Evolutionary conservation across 2,329 filamentous ascomycete species (phyloP), one percentile per base, ranked within the genome.

Genomic region (Metarhizium humberi): DNA sequence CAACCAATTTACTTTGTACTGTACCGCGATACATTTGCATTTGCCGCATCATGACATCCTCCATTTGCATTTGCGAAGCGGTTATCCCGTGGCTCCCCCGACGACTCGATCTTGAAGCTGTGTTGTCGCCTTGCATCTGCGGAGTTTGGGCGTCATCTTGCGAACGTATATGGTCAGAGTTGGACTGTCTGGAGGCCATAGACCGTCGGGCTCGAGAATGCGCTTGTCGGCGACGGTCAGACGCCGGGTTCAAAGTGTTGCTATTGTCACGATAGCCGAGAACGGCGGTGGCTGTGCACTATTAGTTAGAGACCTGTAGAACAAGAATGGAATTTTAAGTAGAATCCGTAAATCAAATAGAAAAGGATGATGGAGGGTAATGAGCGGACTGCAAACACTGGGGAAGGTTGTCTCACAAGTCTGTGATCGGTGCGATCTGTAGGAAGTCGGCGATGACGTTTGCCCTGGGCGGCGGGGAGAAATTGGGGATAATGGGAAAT

Each of bases 11-110:
- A 43, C 66, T 74, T 0, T 69, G 62, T 25, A 73, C 57, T 7
- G 73, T 67, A 16, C 77, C 77, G 46, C 78, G 74, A 38, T 77
- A 61, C 6, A 79, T 54, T 61, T 81, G 78, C 14, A 75, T 66
- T 11, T 71, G 68, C 16, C 75, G 69, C 18, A 74, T 53, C 8
- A 69, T 63, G 18, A 63, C 63, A 13, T 75, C 73, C 2, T 70
- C 66, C 32, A 6, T 53, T 59, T 11, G 53, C 32, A 6, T 53
- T 59, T 14, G 53, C 56, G 45, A 18, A 8, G 29, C 32, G 8
- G 18, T n/a, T 5, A 50, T n/a, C 25, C 34, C 50, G 8, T 56
- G 49, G n/a, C 45, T 50, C 3, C 16, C 30, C 29, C 53, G 57
- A 16, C 53, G 56, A 18, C 52, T 46, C 14, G 30, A 34, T 29